A percentile compares a stretch with the other conserved stretches of the same genome.
phyloP scores from a whole-genome alignment of 176 grass and related monocot genomes.

The Dactylis glomerata region DNA sequence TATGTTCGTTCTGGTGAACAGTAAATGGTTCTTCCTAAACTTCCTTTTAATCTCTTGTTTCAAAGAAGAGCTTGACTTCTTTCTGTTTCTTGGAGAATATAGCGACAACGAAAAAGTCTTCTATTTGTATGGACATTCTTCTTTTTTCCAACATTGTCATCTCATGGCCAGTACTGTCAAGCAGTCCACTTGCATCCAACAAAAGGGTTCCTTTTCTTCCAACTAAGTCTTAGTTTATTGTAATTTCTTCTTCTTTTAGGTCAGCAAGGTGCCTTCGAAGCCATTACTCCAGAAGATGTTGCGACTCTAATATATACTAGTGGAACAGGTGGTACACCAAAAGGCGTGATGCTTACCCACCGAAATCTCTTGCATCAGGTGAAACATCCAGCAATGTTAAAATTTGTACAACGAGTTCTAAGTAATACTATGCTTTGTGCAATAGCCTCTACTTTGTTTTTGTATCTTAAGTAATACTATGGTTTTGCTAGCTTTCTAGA shows the following conservation, averaged over 20 bases:
- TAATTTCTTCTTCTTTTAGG: constrained; percentile 31
- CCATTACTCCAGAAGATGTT: constrained; percentile 77
- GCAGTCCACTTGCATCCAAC: neutral
- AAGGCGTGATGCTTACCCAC: constrained; percentile 96
- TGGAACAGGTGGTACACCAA: constrained; percentile 86
- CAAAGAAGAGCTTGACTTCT: constrained; percentile 6
- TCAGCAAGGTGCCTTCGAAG: constrained; percentile 43
- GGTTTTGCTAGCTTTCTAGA: neutral
- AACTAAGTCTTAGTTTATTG: neutral
- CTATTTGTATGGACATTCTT: neutral
- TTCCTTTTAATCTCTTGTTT: neutral
- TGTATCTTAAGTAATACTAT: constrained; percentile 8
- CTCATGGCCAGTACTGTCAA: neutral
- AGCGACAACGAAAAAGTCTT: neutral
- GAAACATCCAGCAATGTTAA: neutral
- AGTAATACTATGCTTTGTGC: constrained; percentile 1
- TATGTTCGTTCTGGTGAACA: neutral
- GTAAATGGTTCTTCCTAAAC: neutral
- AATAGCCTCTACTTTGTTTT: neutral
- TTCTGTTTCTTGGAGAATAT: neutral
- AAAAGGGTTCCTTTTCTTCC: neutral
- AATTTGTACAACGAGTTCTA: constrained; percentile 1
- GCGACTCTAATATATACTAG: constrained; percentile 97
- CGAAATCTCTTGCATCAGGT: constrained; percentile 96
- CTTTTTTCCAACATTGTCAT: neutral